Conservation (phyloP, 1,139 yeast species). For the Candida albicans region DNA sequence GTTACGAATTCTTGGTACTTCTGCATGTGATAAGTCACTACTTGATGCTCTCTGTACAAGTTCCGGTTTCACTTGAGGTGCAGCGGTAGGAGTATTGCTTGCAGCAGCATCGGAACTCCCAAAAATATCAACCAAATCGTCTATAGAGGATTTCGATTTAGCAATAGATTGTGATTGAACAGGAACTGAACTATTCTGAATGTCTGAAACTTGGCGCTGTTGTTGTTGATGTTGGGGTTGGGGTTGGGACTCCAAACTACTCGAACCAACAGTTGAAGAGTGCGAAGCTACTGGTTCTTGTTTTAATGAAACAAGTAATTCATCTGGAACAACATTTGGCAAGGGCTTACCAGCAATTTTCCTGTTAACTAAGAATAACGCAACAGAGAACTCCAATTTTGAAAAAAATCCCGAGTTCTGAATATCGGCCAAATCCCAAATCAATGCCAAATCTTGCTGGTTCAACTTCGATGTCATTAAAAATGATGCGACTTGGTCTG, state of each 20-base stretch:
- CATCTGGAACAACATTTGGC: constrained; percentile 68
- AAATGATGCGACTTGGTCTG: constrained; percentile 83
- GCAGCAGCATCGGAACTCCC: constrained; percentile 27
- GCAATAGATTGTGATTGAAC: constrained; percentile 4
- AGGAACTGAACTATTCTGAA: not conserved
- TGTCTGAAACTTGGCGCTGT: constrained; percentile 1
- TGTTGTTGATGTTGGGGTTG: constrained; percentile 9
- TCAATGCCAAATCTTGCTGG: constrained; percentile 81
- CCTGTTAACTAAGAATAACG: constrained; percentile 89
- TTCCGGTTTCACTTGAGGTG: constrained; percentile 5
- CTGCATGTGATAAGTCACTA: constrained; percentile 39
- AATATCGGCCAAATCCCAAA: constrained; percentile 95
- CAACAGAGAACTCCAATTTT: constrained; percentile 83
- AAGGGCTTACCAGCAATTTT: constrained; percentile 72
- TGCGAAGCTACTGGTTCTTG: constrained; percentile 24
- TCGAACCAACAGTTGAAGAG: no score
- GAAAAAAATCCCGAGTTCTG: constrained; percentile 84
- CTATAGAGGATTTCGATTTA: constrained; percentile 56
- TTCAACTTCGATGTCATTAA: constrained; percentile 83
- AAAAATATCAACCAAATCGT: constrained; percentile 63
- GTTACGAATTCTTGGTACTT: constrained; percentile 40
- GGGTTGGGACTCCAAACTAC: no score
- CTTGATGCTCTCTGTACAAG: constrained; percentile 28
- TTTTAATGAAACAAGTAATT: constrained; percentile 41
- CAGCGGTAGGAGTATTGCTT: constrained; percentile 17